phyloP scores from a whole-genome alignment of 2,329 filamentous ascomycete species.

The Xylaria sp. region DNA sequence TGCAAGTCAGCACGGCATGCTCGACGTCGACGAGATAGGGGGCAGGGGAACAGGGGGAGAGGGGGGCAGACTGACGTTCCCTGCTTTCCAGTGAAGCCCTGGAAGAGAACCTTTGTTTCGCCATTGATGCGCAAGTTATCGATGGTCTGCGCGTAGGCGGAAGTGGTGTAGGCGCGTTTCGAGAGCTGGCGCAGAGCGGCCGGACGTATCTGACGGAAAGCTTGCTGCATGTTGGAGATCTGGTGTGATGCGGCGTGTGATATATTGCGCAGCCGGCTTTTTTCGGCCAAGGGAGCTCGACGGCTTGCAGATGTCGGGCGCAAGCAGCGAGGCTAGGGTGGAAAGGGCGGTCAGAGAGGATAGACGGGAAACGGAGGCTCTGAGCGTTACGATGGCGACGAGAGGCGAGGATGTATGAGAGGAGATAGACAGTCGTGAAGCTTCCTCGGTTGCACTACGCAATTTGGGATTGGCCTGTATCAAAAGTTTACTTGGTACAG shows the following conservation, averaged over 20 bases:
- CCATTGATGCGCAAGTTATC: slow-evolving; percentile 90
- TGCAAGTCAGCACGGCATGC: slow-evolving; percentile 40
- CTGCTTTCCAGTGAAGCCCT: slow-evolving; percentile 97
- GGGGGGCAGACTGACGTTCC: slow-evolving; percentile 71
- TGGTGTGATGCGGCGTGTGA: not conserved
- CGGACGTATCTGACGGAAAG: slow-evolving; percentile 73
- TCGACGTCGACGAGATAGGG: not conserved
- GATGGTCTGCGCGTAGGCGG: slow-evolving; percentile 74
- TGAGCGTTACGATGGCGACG: not conserved
- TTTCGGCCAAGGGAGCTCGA: slow-evolving; percentile 9
- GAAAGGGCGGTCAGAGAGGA: not conserved
- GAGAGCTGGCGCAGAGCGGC: slow-evolving; percentile 68
- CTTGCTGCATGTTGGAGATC: slow-evolving; percentile 76
- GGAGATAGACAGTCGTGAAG: slow-evolving; percentile 6
- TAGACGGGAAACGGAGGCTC: not conserved
- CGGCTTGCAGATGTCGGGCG: slow-evolving; percentile 18
- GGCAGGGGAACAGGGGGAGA: not conserved
- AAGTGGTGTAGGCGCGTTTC: slow-evolving; percentile 76
- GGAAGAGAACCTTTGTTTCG: slow-evolving; percentile 94
- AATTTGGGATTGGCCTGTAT: slow-evolving; percentile 10
- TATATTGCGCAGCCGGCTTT: not conserved
- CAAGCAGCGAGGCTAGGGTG: slow-evolving; percentile 11
- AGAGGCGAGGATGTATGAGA: slow-evolving; percentile 1
- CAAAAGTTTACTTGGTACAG: slow-evolving; percentile 1
- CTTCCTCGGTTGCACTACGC: not conserved